A percentile compares a stretch with the other conserved stretches of the same genome.
These are phyloP conservation scores for Zymoseptoria ardabiliae DNA, from an alignment of 2,329 filamentous ascomycete genomes.

Conservation along the genomic window DNA sequence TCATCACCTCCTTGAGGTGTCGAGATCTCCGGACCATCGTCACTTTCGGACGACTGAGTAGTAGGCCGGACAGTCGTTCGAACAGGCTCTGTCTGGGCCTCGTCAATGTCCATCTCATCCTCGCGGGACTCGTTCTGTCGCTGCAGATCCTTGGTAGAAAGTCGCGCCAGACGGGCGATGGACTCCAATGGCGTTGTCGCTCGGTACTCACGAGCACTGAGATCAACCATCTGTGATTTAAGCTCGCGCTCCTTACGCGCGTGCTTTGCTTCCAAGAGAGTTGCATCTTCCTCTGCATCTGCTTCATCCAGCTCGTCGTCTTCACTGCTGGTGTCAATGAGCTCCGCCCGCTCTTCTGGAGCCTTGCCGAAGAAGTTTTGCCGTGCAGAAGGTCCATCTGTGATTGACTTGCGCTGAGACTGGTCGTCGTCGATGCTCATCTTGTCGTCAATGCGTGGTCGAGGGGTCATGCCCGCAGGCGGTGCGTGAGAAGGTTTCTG, in stretches of 20 bases:
- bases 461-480: neutral
- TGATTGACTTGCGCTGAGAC: slow-evolving; percentile 9
- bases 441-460: slow-evolving; percentile 11
- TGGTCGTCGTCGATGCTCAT: slow-evolving; percentile 22
- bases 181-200: slow-evolving; percentile 38
- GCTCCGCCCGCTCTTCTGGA: slow-evolving; percentile 20
- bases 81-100: slow-evolving; percentile 1
- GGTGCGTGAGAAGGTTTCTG: neutral
- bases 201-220: slow-evolving; percentile 36
- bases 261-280: slow-evolving; percentile 41
- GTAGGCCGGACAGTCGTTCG: slow-evolving; percentile 10
- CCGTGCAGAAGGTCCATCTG: slow-evolving; percentile 14
- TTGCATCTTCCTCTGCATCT: slow-evolving; percentile 42
- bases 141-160: slow-evolving; percentile 29
- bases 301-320: slow-evolving; percentile 35
- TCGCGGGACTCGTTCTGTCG: slow-evolving; percentile 17
- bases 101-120: slow-evolving; percentile 24
- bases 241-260: slow-evolving; percentile 39
- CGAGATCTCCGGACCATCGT: slow-evolving; percentile 25
- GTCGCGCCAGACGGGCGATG: slow-evolving; percentile 35
- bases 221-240: slow-evolving; percentile 37
- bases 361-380: slow-evolving; percentile 28
- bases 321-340: slow-evolving; percentile 32
- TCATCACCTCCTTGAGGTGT: slow-evolving; percentile 28
- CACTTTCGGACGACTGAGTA: slow-evolving; percentile 23